phyloP scores from a whole-genome alignment of 176 grass and related monocot species.

The Cymbopogon citratus region DNA sequence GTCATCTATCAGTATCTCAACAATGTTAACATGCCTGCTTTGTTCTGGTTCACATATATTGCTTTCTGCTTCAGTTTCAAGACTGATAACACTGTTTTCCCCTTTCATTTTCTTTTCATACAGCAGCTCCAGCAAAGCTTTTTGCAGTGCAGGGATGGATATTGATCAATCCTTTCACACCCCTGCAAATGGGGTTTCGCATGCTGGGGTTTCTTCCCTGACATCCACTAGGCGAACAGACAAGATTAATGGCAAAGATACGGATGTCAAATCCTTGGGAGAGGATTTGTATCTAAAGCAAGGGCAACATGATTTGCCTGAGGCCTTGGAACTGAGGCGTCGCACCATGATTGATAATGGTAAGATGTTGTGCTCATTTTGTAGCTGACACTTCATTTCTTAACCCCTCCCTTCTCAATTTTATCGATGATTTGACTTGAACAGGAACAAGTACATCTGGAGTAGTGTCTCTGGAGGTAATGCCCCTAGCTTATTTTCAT shows the following conservation, averaged over 20 bases:
- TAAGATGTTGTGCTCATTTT: slow-evolving; percentile 23
- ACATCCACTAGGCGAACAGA: slow-evolving; percentile 12
- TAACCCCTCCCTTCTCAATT: background rate
- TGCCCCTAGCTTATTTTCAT: background rate
- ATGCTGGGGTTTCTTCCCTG: slow-evolving; percentile 20
- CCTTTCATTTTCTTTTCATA: background rate
- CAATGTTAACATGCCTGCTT: background rate
- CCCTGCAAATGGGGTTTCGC: slow-evolving; percentile 27
- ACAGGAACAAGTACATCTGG: slow-evolving; percentile 42
- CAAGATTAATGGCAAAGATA: too few relatives aligned
- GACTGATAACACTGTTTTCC: background rate
- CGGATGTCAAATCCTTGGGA: too few relatives aligned
- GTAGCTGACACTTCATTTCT: background rate
- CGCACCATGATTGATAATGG: slow-evolving; percentile 29
- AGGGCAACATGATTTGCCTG: slow-evolving; percentile 2
- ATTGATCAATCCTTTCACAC: slow-evolving; percentile 16
- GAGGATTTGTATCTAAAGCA: background rate
- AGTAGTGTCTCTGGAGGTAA: slow-evolving; percentile 43
- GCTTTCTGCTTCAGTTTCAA: slow-evolving; percentile 2
- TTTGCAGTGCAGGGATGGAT: background rate
- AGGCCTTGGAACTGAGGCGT: slow-evolving; percentile 26
- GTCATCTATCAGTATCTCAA: background rate
- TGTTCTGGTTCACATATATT: background rate
- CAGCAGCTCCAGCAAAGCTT: background rate
- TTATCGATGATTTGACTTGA: slow-evolving; percentile 5